Base-by-base conservation (phyloP, 192 early-diverging fungal genomes). In the Jimgerdemannia lactiflua region DNA sequence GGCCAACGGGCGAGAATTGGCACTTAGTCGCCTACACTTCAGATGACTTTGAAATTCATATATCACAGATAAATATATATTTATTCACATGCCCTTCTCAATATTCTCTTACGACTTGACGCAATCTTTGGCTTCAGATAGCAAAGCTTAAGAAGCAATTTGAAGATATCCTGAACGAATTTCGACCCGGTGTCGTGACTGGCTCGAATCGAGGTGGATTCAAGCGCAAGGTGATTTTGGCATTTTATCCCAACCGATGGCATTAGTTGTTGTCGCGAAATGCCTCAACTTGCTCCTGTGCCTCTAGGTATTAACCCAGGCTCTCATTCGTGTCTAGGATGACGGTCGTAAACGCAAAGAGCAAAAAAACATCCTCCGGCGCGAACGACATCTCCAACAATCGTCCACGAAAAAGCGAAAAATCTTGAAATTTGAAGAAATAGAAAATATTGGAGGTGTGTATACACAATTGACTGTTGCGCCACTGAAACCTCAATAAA, bases 121-220 rank as follows among this genome's bases (percentile, higher is more conserved):
- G 29, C 29, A 29, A 29, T 29, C 29, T 29, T 29, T 29, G 29
- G 29, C 29, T 29, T 29, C 64, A 82, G 81, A 91, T 92, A 75
- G 81, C 90, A 17, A 92, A 91, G 69, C 80, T 92, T 14, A 87
- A 88, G 69, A 71, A 76, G 8, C 90, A 92, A 70, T 92, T 91
- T 81, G 89, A 92, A 70, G 81, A 86, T 73, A 82, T 91, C 4
- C 71, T 92, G 64, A 81, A 81, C 17, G 86, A 90, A 40, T 80
- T 82, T 64, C 76, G 74, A 42, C 79, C 79, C 4, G 76, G 75
- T 0, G 42, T 80, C 10, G 49, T 80, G 54, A 72, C 63, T 73
- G 64, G 43, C 42, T 19, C 67, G 17, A 66, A 73, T 6, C 49
- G 64, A 42, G 29, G 20, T 43, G 67, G 64, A 18, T n/a, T 64